Evolutionary conservation across 2,329 filamentous ascomycete species (phyloP), one percentile per base, ranked within the genome.

Genomic region (Phialocephala sp.): DNA sequence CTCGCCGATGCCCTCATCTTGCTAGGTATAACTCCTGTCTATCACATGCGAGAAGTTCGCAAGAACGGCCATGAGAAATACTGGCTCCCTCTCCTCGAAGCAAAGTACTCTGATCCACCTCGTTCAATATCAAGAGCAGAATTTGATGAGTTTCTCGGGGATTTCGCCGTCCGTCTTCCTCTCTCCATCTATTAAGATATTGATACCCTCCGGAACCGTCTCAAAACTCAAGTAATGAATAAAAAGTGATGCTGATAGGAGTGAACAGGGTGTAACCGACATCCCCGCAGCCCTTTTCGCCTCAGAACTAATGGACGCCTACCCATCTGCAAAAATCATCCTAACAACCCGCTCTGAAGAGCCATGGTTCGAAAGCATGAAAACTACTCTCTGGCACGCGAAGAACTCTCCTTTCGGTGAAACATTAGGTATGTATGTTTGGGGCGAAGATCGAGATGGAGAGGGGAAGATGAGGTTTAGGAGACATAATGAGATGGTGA

Each of bases 401-500:
- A 50, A 50, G 12, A 50, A 22, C n/a, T 50, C 45, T 50, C 45
- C 45, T 8, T 50, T 50, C n/a, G n/a, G 45, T 2, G 18, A 50
- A n/a, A 22, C n/a, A 24, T 5, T 50, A 6, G 20, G 45, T 50
- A n/a, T 5, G 8, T 50, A 50, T 24, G 3, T 50, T 22, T 50
- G 45, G 45, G 45, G 45, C 5, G 20, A 50, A 11, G n/a, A 22
- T 22, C 45, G 45, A 22, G 45, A 50, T n/a, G 45, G n/a, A 24
- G 79, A 81, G 43, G 80, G 90, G 1, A 84, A 82, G 52, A 81
- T 91, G 18, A 55, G 52, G 14, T 35, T 55, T 55, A 12, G 12
- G 61, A 85, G 78, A 8, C 84, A 85, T 64, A 81, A 81, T 0
- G 71, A 84, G 6, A 90, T 86, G 0, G 83, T 84, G 2, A 86